Evolutionary conservation across 371 early-diverging fungal species (phyloP), one percentile per base, ranked within the genome.

Genomic region (Choanephora cucurbitarum): DNA sequence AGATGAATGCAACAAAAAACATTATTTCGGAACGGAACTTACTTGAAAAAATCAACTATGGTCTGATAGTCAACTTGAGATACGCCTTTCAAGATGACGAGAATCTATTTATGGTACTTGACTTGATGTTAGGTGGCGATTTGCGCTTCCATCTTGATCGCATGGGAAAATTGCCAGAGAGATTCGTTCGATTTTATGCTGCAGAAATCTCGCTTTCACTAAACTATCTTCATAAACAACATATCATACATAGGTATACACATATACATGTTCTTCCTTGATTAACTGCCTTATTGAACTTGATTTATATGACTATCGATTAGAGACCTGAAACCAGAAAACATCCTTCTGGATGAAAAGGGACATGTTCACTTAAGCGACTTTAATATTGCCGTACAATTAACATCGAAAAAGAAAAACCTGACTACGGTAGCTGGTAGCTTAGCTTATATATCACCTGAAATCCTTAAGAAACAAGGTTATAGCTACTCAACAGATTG

Each of bases 291-390:
- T 14, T 6, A 6, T 37, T 18, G n/a, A 49, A 34, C 14, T 33
- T 8, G 8, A 15, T 18, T 52, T 15, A 19, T 22, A 23, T 18
- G 24, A 19, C 8, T 22, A 8, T 39, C 6, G n/a, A n/a, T n/a
- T 39, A 81, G 95, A 44, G 96, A 97, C 72, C 54, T 94, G 41
- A 94, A 94, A 66, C 97, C 97, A 0, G 96, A 95, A 63, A 95
- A 96, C 72, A 84, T 96, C 8, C 69, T 98, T 18, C 67, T 97
- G 56, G 93, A 93, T 57, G 85, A 82, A 56, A 73, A 79, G 32
- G 95, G 95, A 23, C 93, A 94, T 58, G 89, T 85, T 0, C 91
- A 92, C 56, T 60, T 96, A 52, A 90, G 93, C 0, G 96, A 96
- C 69, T 96, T 96, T 63, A 93, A 93, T 67, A 86, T 92, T 60